Percentiles rank a stretch among this genome's conserved stretches.
phyloP scores from a whole-genome alignment of 208 protist genomes.

The Wallacemonas rigidus region DNA sequence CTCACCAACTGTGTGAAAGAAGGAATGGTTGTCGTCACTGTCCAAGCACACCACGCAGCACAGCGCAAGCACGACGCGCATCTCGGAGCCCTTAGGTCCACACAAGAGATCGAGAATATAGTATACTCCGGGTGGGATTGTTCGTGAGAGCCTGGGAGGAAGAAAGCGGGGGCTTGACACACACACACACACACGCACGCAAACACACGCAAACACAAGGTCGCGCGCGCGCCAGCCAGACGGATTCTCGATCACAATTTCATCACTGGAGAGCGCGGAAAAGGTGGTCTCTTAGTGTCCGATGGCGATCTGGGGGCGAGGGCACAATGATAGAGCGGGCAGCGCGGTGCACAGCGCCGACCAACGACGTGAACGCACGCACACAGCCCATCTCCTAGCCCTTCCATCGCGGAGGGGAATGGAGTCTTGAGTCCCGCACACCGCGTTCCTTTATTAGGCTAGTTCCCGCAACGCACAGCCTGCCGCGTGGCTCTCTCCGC shows the following conservation, averaged over 20 bases:
- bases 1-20: conserved; percentile 50
- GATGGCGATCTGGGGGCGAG: conserved; percentile 3
- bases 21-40: conserved; percentile 30
- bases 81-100: conserved; percentile 69
- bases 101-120: conserved; percentile 47
- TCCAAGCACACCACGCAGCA: neutral
- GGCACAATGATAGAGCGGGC: too few relatives aligned
- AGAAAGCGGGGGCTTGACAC: too few relatives aligned
- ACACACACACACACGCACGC: conserved; percentile 14
- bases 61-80: conserved; percentile 6
- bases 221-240: neutral
- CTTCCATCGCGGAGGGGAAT: conserved; percentile 20
- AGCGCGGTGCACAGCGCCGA: too few relatives aligned
- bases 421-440: conserved; percentile 13
- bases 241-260: conserved; percentile 14
- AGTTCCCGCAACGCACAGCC: neutral
- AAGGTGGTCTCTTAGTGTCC: conserved; percentile 18
- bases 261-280: conserved; percentile 20
- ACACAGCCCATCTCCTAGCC: conserved; percentile 10
- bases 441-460: conserved; percentile 19
- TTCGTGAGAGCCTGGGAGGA: conserved; percentile 42
- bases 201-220: conserved; percentile 11
- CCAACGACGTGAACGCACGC: too few relatives aligned
- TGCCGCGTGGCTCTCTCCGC: too few relatives aligned
- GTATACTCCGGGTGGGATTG: conserved; percentile 73